phyloP scores from a whole-genome alignment of 257 asterid species.

The Osmanthus fragrans region DNA sequence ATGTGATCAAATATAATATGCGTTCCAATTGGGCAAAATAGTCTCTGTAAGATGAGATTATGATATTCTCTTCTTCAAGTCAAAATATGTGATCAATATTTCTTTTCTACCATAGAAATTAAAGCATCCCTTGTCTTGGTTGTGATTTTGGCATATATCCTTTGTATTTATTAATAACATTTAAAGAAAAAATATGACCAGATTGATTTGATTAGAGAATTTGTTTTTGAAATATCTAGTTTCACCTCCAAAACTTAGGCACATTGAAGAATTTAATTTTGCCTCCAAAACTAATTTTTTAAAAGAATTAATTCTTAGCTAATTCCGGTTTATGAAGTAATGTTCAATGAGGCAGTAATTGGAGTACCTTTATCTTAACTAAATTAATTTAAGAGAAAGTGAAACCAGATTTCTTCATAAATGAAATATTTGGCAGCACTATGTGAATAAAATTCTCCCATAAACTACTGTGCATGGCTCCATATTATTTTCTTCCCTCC shows the following conservation, averaged over 20 bases:
- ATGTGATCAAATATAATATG: too few relatives aligned
- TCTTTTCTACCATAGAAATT: too few relatives aligned
- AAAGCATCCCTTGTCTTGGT: neutral
- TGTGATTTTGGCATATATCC: neutral
- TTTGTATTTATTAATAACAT: neutral
- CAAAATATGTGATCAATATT: neutral
- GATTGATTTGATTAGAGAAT: neutral
- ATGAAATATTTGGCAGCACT: conserved; percentile 1
- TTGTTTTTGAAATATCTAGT: too few relatives aligned
- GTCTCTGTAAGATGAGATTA: neutral
- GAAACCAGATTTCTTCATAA: neutral
- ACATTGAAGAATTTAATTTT: too few relatives aligned
- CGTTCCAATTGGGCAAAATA: neutral
- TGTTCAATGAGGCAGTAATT: neutral
- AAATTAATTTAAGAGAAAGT: neutral
- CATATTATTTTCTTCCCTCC: neutral
- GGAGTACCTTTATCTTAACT: neutral
- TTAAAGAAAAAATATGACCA: neutral
- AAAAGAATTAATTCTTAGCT: neutral
- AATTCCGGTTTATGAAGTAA: neutral
- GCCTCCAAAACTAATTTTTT: neutral
- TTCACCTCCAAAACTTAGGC: too few relatives aligned
- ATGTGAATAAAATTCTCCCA: neutral
- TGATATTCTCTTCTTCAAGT: neutral
- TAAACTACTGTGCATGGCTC: neutral